phyloP scores from a whole-genome alignment of 495 filamentous ascomycete genomes.

The Aspergillus haitiensis region DNA sequence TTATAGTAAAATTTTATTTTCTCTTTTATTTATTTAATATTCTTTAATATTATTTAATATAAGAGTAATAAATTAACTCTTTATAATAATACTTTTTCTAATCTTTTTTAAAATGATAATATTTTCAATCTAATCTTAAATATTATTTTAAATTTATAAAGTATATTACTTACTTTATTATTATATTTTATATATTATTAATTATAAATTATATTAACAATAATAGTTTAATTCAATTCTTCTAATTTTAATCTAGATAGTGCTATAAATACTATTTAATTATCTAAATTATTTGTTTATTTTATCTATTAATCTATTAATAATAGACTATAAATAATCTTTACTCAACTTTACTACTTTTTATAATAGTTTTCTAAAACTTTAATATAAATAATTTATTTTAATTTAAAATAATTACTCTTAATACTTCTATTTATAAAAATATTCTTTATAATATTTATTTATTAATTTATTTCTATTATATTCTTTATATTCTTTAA shows the following conservation, averaged over 20 bases:
- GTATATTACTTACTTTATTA: slow-evolving; percentile 4
- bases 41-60: slow-evolving; percentile 1
- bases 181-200: slow-evolving; percentile 2
- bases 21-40: not conserved
- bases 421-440: slow-evolving; percentile 2
- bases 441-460: not conserved
- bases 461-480: slow-evolving; percentile 4
- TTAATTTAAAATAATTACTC: not conserved
- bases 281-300: no score
- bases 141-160: slow-evolving; percentile 7
- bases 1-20: slow-evolving; percentile 5
- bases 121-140: slow-evolving; percentile 7
- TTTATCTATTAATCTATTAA: no score
- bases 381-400: slow-evolving; percentile 5
- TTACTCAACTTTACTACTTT: no score
- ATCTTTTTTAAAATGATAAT: not conserved
- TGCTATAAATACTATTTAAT: no score
- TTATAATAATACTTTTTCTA: slow-evolving; percentile 1
- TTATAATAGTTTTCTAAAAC: no score
- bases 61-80: not conserved
- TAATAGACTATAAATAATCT: no score
- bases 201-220: slow-evolving; percentile 7
- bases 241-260: no score
- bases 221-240: no score
- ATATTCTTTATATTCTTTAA: no score